Percentiles rank a stretch among this genome's conserved stretches.
Evolutionary conservation across 768 basidiomycete species (phyloP).

Genomic region (Boletus rex-veris): DNA sequence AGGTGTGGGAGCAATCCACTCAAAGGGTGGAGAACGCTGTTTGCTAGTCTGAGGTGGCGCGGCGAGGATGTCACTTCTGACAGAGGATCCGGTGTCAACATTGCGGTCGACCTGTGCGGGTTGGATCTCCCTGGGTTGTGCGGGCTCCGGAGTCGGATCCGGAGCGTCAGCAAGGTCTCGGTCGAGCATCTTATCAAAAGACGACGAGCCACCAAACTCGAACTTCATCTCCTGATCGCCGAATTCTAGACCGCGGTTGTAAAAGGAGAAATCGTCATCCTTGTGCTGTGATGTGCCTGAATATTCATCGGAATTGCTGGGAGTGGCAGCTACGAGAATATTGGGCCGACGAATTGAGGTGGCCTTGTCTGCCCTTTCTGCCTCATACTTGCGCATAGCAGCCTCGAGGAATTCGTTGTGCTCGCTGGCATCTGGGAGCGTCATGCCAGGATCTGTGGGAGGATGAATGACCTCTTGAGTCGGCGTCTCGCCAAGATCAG

Average conservation of each 20-base stretch:
- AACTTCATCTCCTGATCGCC: constrained; percentile 28
- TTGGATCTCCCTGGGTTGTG: constrained; percentile 8
- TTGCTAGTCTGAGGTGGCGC: not conserved
- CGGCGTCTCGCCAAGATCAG: constrained; percentile 44
- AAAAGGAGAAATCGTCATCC: constrained; percentile 9
- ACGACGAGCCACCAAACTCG: constrained; percentile 40
- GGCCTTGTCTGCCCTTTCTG: constrained; percentile 13
- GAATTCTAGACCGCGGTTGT: constrained; percentile 8
- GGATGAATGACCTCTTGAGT: constrained; percentile 25
- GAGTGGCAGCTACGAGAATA: constrained; percentile 53
- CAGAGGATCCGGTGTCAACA: constrained; percentile 2
- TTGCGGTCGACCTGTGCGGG: constrained; percentile 3
- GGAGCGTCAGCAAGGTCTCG: constrained; percentile 28
- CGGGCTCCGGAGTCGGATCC: constrained; percentile 22
- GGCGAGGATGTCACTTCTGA: not conserved
- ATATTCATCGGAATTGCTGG: constrained; percentile 39
- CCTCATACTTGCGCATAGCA: constrained; percentile 27
- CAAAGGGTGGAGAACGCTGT: constrained; percentile 13
- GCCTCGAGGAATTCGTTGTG: constrained; percentile 21
- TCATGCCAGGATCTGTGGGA: constrained; percentile 44
- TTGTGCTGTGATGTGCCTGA: constrained; percentile 13
- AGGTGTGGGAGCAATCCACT: constrained; percentile 21
- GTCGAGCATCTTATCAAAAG: constrained; percentile 38
- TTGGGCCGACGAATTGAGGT: constrained; percentile 12
- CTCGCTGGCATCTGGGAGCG: constrained; percentile 47